A percentile compares a stretch with the other conserved stretches of the same genome.
Evolutionary conservation across 2,329 filamentous ascomycete species (phyloP).

Genomic region (Arthrinium phaeospermum): DNA sequence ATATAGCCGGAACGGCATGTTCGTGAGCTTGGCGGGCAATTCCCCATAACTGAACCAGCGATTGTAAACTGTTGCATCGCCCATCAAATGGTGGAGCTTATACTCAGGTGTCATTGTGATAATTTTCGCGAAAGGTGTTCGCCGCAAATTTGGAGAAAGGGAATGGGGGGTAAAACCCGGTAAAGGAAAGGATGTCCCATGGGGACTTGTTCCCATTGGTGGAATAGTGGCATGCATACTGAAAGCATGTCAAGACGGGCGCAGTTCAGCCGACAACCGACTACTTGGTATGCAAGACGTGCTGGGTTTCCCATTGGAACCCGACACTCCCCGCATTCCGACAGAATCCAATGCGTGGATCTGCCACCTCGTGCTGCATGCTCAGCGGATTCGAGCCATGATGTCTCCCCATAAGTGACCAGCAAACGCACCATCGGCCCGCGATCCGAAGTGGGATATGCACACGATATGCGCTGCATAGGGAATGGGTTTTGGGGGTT

Average conservation of each 20-base stretch:
- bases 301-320: not conserved
- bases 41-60: not conserved
- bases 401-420: constrained; percentile 12
- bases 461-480: not conserved
- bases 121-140: not conserved
- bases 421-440: constrained; percentile 7
- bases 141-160: not conserved
- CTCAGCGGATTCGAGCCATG: not conserved
- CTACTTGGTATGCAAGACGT: not conserved
- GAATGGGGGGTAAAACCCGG: constrained; percentile 25
- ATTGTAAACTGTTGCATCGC: not conserved
- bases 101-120: not conserved
- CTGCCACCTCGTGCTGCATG: not conserved
- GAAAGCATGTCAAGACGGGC: constrained; percentile 19
- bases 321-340: not conserved
- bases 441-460: not conserved
- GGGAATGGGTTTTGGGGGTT: not conserved
- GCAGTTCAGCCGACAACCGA: constrained; percentile 21
- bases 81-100: not conserved
- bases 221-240: constrained; percentile 30
- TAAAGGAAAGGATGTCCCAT: constrained; percentile 23
- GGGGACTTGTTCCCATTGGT: constrained; percentile 35
- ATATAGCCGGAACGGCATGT: not conserved
- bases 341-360: not conserved
- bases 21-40: not conserved